Evolutionary conservation across 768 basidiomycete species (phyloP), one percentile per base, ranked within the genome.

Genomic region (Pleurotus tuber-regium): DNA sequence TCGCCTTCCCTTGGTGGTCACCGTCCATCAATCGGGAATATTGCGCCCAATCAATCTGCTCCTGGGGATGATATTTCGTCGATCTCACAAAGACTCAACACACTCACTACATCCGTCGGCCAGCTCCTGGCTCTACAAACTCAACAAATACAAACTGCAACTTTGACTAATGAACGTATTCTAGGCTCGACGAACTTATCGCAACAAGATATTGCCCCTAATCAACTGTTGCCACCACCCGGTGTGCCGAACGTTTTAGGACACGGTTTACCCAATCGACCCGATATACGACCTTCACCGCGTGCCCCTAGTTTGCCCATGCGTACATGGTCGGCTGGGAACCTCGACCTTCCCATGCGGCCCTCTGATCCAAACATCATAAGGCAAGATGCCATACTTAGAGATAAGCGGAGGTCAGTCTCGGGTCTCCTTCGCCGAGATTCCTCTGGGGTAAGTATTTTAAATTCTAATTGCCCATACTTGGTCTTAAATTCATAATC

Each of bases 251-350:
- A 70, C 29, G 57, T 78, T 33, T 68, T 86, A 14, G 77, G 81
- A 1, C 84, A 87, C 60, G 81, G 82, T 29, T 58, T 87, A 33
- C 80, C 87, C 24, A 79, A 74, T 59, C 80, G 88, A 24, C 78
- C 82, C 24, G 89, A 90, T 60, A 58, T 85, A 35, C 75, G 89
- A 47, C 65, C 80, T 29, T 67, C 73, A 36, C 70, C 79, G 36
- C 84, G 90, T 50, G 73, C 79, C 14, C 81, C 87, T 26, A 86
- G 83, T 54, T 76, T 83, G 24, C 87, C 87, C 5, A 78, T 84
- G 70, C 81, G 91, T 36, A 90, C 89, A 18, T 93, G 90, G 90
- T 91, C 91, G 50, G 82, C 87, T 31, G 89, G 90, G 29, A 86
- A 78, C 38, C 70, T 92, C 12, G 90, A 93, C 59, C 68, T 92